Evolutionary conservation across 2,329 filamentous ascomycete species (phyloP).

Genomic region (Thelonectria blattea): DNA sequence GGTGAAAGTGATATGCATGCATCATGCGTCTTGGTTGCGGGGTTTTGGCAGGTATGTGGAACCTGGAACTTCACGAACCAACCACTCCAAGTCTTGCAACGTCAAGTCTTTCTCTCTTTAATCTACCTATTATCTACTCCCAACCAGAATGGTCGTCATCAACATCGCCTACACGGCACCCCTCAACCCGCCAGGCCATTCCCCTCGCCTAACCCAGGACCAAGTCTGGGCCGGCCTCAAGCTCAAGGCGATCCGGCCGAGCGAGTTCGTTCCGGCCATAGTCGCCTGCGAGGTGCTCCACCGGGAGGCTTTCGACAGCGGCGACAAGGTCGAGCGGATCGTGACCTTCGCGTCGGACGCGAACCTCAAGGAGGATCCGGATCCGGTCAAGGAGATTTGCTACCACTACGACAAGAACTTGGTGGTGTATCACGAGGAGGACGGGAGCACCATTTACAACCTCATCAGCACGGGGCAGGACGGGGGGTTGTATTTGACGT

Average conservation of each 20-base stretch:
- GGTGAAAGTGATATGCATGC: too few species aligned
- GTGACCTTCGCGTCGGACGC: slow-evolving; percentile 36
- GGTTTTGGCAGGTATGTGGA: too few species aligned
- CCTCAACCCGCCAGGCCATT: slow-evolving; percentile 43
- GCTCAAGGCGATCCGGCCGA: slow-evolving; percentile 43
- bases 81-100: neutral
- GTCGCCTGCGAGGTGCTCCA: slow-evolving; percentile 39
- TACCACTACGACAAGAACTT: slow-evolving; percentile 41
- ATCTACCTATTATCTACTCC: too few species aligned
- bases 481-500: slow-evolving; percentile 44
- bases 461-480: slow-evolving; percentile 40
- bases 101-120: neutral
- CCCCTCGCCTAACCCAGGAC: slow-evolving; percentile 37
- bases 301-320: slow-evolving; percentile 29
- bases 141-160: slow-evolving; percentile 46
- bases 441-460: slow-evolving; percentile 45
- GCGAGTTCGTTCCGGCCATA: slow-evolving; percentile 49
- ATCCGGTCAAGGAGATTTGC: slow-evolving; percentile 40
- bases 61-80: too few species aligned
- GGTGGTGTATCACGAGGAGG: slow-evolving; percentile 44
- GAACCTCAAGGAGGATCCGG: slow-evolving; percentile 13
- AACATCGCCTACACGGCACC: slow-evolving; percentile 43
- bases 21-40: too few species aligned
- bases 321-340: slow-evolving; percentile 36
- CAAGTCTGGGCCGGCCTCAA: slow-evolving; percentile 47